phyloP scores from a whole-genome alignment of 495 filamentous ascomycete genomes.

The Cetradonia linearis region DNA sequence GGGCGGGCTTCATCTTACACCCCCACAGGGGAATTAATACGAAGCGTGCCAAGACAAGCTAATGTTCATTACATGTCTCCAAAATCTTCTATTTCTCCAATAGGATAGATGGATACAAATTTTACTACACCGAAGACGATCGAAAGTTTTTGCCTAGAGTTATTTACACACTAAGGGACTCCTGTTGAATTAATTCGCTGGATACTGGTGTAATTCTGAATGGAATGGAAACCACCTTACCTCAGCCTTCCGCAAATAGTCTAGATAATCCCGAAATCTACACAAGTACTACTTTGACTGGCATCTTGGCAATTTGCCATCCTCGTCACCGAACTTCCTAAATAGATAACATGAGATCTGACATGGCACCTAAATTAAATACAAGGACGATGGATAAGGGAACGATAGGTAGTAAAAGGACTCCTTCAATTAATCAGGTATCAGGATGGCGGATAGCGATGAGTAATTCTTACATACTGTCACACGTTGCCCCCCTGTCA shows the following conservation, averaged over 20 bases:
- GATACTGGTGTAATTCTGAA: too few species aligned
- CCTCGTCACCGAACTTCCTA: slow-evolving; percentile 2
- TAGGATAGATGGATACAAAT: too few species aligned
- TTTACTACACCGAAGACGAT: too few species aligned
- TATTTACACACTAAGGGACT: too few species aligned
- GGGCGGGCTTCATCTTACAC: too few species aligned
- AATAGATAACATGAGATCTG: background rate
- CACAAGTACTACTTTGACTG: background rate
- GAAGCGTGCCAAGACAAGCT: too few species aligned
- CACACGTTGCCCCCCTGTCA: background rate
- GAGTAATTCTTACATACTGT: background rate
- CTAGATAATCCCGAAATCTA: background rate
- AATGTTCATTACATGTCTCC: too few species aligned
- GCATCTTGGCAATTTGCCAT: background rate
- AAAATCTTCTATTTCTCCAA: too few species aligned
- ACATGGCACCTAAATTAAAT: background rate
- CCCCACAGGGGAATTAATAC: too few species aligned
- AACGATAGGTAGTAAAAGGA: background rate
- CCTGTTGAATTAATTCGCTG: too few species aligned
- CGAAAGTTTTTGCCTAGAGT: too few species aligned
- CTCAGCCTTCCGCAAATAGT: slow-evolving; percentile 4
- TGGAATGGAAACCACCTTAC: slow-evolving; percentile 3
- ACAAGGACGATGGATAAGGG: slow-evolving; percentile 1
- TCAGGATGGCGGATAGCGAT: slow-evolving; percentile 5
- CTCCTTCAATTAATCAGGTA: background rate